Evolutionary conservation across 768 basidiomycete genomes (phyloP).

Genomic region (Pulveroboletus sp.): DNA sequence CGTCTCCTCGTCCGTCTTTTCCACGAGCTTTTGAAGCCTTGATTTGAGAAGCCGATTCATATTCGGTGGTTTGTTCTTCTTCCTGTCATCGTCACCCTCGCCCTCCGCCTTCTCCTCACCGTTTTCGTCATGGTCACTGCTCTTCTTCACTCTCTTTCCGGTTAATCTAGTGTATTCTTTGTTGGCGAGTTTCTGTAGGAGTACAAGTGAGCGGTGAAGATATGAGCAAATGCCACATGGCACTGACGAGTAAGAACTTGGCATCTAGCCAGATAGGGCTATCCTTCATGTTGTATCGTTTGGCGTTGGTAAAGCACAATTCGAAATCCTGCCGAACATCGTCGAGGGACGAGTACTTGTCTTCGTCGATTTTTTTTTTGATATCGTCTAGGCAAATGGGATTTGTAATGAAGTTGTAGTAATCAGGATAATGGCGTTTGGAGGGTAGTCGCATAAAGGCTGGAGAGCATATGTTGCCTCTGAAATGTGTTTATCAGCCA

Average conservation of each 20-base stretch:
- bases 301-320: slow-evolving; percentile 75
- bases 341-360: slow-evolving; percentile 56
- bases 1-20: slow-evolving; percentile 63
- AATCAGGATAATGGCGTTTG: slow-evolving; percentile 77
- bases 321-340: slow-evolving; percentile 70
- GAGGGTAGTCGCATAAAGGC: slow-evolving; percentile 68
- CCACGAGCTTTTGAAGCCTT: slow-evolving; percentile 66
- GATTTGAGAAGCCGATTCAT: slow-evolving; percentile 63
- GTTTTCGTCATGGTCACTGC: slow-evolving; percentile 35
- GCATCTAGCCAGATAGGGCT: slow-evolving; percentile 79
- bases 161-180: slow-evolving; percentile 45
- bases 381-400: slow-evolving; percentile 90
- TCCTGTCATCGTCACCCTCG: slow-evolving; percentile 43
- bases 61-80: slow-evolving; percentile 52
- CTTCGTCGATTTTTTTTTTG: slow-evolving; percentile 66
- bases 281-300: slow-evolving; percentile 75
- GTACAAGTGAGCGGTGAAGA: slow-evolving; percentile 1
- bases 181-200: slow-evolving; percentile 41
- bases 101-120: slow-evolving; percentile 39
- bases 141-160: slow-evolving; percentile 38
- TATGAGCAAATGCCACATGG: neutral
- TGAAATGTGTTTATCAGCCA: slow-evolving; percentile 34
- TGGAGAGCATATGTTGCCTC: slow-evolving; percentile 57
- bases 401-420: slow-evolving; percentile 71
- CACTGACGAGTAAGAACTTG: slow-evolving; percentile 70